These are phyloP conservation scores for Wallacemonas sp. DNA, from an alignment of 208 protist genomes.

Conservation along the genomic window DNA sequence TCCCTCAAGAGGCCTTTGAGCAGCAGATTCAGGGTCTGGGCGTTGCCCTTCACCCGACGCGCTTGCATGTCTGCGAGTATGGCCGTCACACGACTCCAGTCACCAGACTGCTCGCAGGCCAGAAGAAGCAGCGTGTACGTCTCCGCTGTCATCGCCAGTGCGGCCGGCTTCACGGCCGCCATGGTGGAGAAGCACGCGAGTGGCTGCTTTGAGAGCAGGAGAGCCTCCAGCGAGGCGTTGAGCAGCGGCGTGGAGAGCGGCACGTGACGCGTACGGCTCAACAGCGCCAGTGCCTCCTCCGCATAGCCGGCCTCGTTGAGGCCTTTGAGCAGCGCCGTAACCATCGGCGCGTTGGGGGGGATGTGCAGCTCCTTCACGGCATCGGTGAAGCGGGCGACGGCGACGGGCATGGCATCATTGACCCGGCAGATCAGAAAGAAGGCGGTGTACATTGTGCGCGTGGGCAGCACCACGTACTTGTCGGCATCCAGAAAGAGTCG, in stretches of 20 bases:
- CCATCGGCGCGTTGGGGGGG: conserved; percentile 70
- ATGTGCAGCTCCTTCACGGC: conserved; percentile 65
- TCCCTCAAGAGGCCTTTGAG: conserved; percentile 80
- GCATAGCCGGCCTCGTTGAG: conserved; percentile 74
- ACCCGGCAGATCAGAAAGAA: conserved; percentile 76
- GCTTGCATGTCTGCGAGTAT: conserved; percentile 82
- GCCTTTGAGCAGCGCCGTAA: conserved; percentile 65
- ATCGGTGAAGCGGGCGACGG: conserved; percentile 62
- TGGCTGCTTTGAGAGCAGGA: conserved; percentile 68
- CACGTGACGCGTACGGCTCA: conserved; percentile 64
- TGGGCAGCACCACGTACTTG: conserved; percentile 76
- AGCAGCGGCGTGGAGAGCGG: conserved; percentile 66
- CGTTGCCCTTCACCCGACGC: conserved; percentile 60
- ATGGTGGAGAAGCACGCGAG: conserved; percentile 72
- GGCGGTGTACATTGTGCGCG: conserved; percentile 76
- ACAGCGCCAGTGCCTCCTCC: conserved; percentile 76
- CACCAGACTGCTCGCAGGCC: conserved; percentile 68
- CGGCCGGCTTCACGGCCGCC: conserved; percentile 28
- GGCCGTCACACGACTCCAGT: conserved; percentile 58
- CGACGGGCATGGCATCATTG: conserved; percentile 76
- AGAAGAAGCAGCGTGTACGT: conserved; percentile 81
- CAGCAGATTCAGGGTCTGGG: conserved; percentile 76
- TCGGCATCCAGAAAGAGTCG: conserved; percentile 78
- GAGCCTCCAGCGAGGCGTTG: conserved; percentile 79
- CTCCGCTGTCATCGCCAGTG: conserved; percentile 49